phyloP scores from a whole-genome alignment of 108 stramenopile genomes.

The Bacterosira constricta region DNA sequence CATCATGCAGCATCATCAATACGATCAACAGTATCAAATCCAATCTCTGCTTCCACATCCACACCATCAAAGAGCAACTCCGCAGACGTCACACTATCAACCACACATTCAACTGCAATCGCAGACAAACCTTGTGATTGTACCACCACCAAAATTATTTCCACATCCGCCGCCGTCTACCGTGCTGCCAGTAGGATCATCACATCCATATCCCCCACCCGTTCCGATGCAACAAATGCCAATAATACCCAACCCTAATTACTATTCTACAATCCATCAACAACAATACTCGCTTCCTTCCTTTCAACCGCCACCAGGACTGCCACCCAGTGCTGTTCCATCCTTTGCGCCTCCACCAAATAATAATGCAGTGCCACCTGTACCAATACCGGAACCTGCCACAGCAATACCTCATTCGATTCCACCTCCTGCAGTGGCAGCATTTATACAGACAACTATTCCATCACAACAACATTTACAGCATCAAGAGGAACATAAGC shows the following conservation, averaged over 20 bases:
- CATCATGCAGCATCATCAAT: no score
- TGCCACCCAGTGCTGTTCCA: slow-evolving; percentile 5
- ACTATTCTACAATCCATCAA: no score
- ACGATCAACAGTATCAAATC: no score
- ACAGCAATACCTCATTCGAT: neutral
- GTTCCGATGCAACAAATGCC: no score
- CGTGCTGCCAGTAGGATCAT: no score
- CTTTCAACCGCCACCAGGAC: slow-evolving; percentile 17
- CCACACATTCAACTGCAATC: no score
- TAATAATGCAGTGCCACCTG: neutral
- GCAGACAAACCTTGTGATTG: no score
- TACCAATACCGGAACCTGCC: neutral
- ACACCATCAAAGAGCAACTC: neutral
- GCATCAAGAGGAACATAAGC: neutral
- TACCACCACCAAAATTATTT: no score
- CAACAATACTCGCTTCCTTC: neutral
- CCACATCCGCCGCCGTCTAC: no score
- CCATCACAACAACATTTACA: neutral
- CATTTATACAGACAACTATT: neutral
- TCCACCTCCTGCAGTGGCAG: neutral
- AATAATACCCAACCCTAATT: no score
- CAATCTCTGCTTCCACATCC: neutral
- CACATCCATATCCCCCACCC: no score
- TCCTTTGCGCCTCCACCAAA: neutral
- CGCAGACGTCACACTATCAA: neutral